phyloP scores from a whole-genome alignment of 2,329 filamentous ascomycete genomes.

The Mycogone perniciosa region DNA sequence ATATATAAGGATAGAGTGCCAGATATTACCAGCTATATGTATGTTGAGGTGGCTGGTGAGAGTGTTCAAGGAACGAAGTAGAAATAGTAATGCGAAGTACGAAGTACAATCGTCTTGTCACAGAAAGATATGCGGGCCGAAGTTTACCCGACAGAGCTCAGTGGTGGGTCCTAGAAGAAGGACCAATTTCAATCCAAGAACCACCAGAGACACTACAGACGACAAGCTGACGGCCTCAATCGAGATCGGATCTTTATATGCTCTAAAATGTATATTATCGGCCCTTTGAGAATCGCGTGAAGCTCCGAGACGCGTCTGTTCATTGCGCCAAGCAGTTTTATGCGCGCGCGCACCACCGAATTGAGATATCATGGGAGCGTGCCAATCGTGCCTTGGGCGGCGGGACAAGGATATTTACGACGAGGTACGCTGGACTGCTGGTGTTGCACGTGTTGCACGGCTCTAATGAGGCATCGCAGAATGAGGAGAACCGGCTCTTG shows the following conservation, averaged over 20 bases:
- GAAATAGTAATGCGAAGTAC: neutral
- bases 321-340: constrained; percentile 17
- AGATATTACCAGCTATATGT: too few species aligned
- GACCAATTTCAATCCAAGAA: neutral
- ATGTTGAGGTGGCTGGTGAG: too few species aligned
- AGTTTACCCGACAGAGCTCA: constrained; percentile 9
- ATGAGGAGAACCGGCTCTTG: constrained; percentile 52
- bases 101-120: neutral
- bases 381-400: constrained; percentile 53
- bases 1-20: too few species aligned
- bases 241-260: neutral
- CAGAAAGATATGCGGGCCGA: constrained; percentile 1
- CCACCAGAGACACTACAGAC: neutral
- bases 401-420: constrained; percentile 46
- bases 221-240: neutral
- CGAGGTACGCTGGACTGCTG: constrained; percentile 38
- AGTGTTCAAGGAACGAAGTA: too few species aligned
- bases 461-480: constrained; percentile 30
- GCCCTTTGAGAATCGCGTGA: neutral
- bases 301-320: constrained; percentile 12
- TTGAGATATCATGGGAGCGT: constrained; percentile 47
- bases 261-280: constrained; percentile 2
- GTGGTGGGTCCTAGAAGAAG: neutral
- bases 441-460: neutral
- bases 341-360: constrained; percentile 10